Percentiles rank a stretch among this genome's conserved stretches.
Evolutionary conservation across 345 rosid genomes (phyloP).

Genomic region (Euphorbia tirucalli): DNA sequence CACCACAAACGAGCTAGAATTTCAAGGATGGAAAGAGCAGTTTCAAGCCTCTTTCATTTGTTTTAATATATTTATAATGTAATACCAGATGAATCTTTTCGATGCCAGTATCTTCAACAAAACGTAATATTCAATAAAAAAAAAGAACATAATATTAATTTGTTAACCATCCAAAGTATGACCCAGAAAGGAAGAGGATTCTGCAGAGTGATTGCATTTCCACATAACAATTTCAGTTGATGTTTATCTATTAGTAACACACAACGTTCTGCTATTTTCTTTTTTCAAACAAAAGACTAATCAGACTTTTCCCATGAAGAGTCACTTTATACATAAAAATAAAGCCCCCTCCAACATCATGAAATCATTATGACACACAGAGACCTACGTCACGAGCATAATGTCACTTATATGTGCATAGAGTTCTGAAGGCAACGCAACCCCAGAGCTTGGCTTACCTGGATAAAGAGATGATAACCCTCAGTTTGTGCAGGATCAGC

Average conservation of each 20-base stretch:
- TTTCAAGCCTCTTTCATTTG: too few relatives aligned
- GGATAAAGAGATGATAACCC: constrained; percentile 34
- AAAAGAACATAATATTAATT: too few relatives aligned
- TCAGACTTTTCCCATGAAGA: not conserved
- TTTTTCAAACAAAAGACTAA: not conserved
- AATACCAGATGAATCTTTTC: not conserved
- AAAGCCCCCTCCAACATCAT: not conserved
- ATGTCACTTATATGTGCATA: not conserved
- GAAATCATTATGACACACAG: not conserved
- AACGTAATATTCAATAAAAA: too few relatives aligned
- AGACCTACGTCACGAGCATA: not conserved
- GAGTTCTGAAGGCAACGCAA: not conserved
- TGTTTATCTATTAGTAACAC: not conserved
- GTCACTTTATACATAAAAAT: not conserved
- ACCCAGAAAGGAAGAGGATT: not conserved
- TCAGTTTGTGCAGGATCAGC: constrained; percentile 36
- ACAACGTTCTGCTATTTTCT: not conserved
- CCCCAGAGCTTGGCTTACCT: constrained; percentile 16
- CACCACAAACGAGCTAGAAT: too few relatives aligned
- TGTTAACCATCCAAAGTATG: not conserved
- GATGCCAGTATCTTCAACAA: not conserved
- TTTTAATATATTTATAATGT: not conserved
- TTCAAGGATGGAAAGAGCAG: not conserved
- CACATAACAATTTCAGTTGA: not conserved
- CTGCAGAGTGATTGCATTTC: not conserved